These are phyloP conservation scores for Xylaria palmicola DNA, from an alignment of 495 filamentous ascomycete genomes.

Conservation along the genomic window DNA sequence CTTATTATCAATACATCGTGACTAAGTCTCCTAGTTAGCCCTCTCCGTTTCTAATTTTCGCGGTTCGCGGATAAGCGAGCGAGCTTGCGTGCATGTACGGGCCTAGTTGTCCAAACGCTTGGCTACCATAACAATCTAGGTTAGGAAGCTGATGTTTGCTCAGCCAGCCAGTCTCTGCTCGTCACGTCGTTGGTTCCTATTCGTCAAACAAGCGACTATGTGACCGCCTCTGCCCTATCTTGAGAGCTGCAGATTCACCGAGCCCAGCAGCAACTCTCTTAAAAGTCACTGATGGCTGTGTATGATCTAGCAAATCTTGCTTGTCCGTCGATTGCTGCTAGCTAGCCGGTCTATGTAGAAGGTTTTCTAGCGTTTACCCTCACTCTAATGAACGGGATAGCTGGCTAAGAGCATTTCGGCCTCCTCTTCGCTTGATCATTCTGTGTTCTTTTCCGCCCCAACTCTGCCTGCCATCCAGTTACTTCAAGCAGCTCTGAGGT, in stretches of 20 bases:
- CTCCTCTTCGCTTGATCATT: background rate
- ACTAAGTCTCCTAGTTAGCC: background rate
- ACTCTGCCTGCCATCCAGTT: background rate
- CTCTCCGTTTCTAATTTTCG: background rate
- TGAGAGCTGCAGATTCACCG: constrained; percentile 1
- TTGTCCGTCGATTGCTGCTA: background rate
- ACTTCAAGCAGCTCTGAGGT: background rate
- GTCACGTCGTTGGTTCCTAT: constrained; percentile 13
- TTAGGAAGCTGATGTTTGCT: constrained; percentile 5
- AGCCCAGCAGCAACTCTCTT: background rate
- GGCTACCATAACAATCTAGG: background rate
- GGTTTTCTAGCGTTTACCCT: background rate
- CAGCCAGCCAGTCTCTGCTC: constrained; percentile 4
- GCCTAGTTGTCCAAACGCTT: background rate
- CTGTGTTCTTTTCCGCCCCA: background rate
- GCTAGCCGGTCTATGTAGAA: background rate
- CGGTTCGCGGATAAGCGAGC: constrained; percentile 15
- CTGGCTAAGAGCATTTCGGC: background rate
- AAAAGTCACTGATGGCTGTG: background rate
- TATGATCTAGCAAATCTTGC: constrained; percentile 1
- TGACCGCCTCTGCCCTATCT: background rate
- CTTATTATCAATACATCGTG: background rate
- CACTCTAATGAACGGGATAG: constrained; percentile 1
- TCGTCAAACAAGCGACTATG: constrained; percentile 17
- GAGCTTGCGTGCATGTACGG: background rate